Evolutionary conservation across 1,284 basidiomycete species (phyloP), one percentile per base, ranked within the genome.

Genomic region (Anthracocystis walkeri): DNA sequence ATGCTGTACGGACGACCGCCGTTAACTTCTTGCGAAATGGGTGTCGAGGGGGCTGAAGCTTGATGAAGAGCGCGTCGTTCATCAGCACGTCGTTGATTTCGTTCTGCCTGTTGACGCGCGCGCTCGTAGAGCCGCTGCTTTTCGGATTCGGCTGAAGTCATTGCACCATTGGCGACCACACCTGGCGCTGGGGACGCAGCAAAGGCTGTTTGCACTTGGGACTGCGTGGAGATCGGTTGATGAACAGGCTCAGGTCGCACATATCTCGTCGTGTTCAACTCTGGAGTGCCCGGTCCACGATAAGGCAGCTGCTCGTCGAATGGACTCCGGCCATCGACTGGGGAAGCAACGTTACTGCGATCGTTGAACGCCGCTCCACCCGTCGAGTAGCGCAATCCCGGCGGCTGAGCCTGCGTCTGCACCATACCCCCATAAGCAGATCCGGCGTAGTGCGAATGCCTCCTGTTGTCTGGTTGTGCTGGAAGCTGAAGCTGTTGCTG

Each of bases 101-200:
- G 58, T 41, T 82, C 75, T 0, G 82, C 82, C 66, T 83, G 82
- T 48, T 77, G 65, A n/a, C 81, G 67, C 5, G 82, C 82, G 4
- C 77, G 67, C 42, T 82, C 74, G 62, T 83, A 84, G 1, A 84
- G 73, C 3, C 74, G 65, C 58, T 77, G 67, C 71, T 84, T 84
- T 33, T 84, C 82, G 7, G 61, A 52, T 53, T 84, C 82, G 0
- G 81, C 81, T 8, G 72, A 69, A 16, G 45, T 74, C 58, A 65
- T 59, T 5, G 45, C 54, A 6, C 38, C 38, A 27, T 44, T 48
- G 2, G 59, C 2, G 4, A 49, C 55, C 11, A 16, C 20, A 12
- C 35, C 40, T 11, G 53, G 27, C 27, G 25, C 42, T 11, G 35
- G 45, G 12, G 18, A 31, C 4, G 45, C 46, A 8, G 64, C 38